Base-by-base conservation (phyloP, 202 grass and related monocot species). In the Panicum hallii region DNA sequence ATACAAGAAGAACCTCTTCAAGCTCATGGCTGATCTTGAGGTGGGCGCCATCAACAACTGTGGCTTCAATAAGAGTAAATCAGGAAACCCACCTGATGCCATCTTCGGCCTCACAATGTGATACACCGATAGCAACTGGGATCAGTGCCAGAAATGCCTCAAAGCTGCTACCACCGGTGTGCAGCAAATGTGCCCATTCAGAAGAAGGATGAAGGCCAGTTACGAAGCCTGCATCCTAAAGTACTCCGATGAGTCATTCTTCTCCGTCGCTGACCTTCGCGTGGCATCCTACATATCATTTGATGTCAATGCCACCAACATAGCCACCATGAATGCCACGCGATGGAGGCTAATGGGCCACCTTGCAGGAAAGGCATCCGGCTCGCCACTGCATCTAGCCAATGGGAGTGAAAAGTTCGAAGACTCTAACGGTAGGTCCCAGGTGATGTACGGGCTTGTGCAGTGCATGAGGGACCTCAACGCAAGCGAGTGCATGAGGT, bases 401-500 rank as follows among this genome's bases (percentile, higher is more conserved):
- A 69, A 72, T 20, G 63, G 71, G 1, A 61, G 64, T 26, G 48
- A 14, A 15, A 30, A 23, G 4, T 86, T 54, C 63, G 58, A 9
- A 0, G 75, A n/a, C n/a, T n/a, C n/a, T n/a, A n/a, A n/a, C n/a
- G n/a, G n/a, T n/a, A n/a, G n/a, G n/a, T n/a, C n/a, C n/a, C n/a
- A n/a, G n/a, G n/a, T n/a, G n/a, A n/a, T n/a, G n/a, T n/a, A n/a
- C n/a, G n/a, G n/a, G n/a, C n/a, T n/a, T n/a, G n/a, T n/a, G n/a
- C 89, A 91, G 58, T 91, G 89, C 89, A 85, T 76, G 2, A 63
- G 70, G 34, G 85, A 88, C 48, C 63, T 88, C 54, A 80, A 10
- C 19, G 7, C 62, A 1, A 43, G 19, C 23, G 44, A 53, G 47
- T 91, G 89, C 54, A 16, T 12, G 20, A 44, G 13, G 63, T 91